These are phyloP conservation scores for Grigorovia yakushimaensis DNA, from an alignment of 805 yeast genomes.

Conservation along the genomic window DNA sequence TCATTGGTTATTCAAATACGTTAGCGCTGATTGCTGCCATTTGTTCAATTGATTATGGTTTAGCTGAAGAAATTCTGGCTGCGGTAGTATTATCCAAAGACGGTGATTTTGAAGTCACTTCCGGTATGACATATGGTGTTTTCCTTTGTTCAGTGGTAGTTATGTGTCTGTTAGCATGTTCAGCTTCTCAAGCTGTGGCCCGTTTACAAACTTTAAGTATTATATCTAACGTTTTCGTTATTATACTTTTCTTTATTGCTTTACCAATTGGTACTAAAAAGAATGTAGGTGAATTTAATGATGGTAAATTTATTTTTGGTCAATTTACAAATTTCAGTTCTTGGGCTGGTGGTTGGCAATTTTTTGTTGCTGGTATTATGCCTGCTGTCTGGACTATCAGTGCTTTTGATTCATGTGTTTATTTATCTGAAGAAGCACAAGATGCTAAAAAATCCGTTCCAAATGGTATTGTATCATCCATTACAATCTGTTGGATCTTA, in stretches of 20 bases:
- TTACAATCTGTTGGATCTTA: constrained; percentile 44
- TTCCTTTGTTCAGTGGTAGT: constrained; percentile 50
- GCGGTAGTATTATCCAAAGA: constrained; percentile 46
- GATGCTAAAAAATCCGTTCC: constrained; percentile 54
- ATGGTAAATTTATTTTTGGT: constrained; percentile 47
- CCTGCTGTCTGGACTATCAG: constrained; percentile 72
- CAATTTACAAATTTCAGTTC: constrained; percentile 39
- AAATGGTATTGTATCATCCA: constrained; percentile 51
- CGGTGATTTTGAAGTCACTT: constrained; percentile 46
- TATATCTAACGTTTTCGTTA: constrained; percentile 40
- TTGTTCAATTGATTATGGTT: constrained; percentile 63
- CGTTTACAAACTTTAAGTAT: constrained; percentile 52
- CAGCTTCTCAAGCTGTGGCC: constrained; percentile 49
- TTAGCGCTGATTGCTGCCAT: constrained; percentile 57
- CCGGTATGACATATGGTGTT: constrained; percentile 51
- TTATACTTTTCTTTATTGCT: constrained; percentile 50
- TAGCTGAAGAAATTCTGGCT: constrained; percentile 49
- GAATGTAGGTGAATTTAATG: constrained; percentile 33
- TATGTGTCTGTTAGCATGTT: constrained; percentile 44
- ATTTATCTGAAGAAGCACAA: constrained; percentile 61
- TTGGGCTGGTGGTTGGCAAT: constrained; percentile 55
- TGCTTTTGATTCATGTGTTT: constrained; percentile 62
- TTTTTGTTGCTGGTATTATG: constrained; percentile 43
- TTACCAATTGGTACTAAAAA: constrained; percentile 48
- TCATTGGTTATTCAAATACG: constrained; percentile 61